These are phyloP conservation scores for Aquilaria sinensis DNA, from an alignment of 345 rosid species.

Conservation along the genomic window DNA sequence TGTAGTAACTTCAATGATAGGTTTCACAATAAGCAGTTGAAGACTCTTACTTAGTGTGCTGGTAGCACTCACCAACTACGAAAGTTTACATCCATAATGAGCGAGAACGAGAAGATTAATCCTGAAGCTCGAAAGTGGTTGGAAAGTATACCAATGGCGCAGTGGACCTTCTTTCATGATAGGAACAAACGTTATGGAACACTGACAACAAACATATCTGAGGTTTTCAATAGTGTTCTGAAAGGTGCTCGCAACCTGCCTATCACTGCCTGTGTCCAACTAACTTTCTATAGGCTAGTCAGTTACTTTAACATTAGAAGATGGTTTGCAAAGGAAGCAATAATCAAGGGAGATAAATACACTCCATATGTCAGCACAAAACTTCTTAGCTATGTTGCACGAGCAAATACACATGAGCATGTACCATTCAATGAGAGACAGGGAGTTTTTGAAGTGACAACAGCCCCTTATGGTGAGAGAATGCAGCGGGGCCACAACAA, in stretches of 20 bases:
- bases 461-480: not conserved
- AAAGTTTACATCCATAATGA: not conserved
- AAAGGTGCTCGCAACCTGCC: constrained; percentile 24
- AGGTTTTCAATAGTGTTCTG: constrained; percentile 14
- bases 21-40: not conserved
- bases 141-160: not conserved
- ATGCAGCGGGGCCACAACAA: not conserved
- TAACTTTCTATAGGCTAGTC: not conserved
- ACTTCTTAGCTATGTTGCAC: not conserved
- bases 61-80: not conserved
- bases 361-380: not conserved
- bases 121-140: too few relatives aligned
- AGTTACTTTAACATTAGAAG: not conserved
- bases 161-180: constrained; percentile 16
- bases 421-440: not conserved
- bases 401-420: not conserved
- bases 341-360: not conserved
- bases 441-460: not conserved
- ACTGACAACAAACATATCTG: not conserved
- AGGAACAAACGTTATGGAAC: constrained; percentile 4
- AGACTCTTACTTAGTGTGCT: not conserved
- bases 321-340: not conserved
- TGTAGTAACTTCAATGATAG: too few relatives aligned
- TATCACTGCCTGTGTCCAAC: not conserved
- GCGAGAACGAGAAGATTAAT: too few relatives aligned